Base-by-base conservation (phyloP, 1,284 basidiomycete species). In the Malassezia sympodialis region DNA sequence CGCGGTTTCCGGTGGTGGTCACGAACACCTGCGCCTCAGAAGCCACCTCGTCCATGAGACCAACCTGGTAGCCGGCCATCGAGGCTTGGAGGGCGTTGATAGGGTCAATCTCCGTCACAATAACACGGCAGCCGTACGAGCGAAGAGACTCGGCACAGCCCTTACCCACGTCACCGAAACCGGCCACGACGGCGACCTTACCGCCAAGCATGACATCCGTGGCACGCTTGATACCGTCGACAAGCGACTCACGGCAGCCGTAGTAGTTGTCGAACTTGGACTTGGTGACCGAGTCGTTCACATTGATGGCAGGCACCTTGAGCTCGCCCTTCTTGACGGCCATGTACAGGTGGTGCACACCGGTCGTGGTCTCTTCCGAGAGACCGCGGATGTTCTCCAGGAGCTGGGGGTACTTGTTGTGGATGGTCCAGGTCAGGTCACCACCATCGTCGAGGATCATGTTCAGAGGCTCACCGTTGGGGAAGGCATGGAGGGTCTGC, bases 201-300 rank as follows among this genome's bases (percentile, higher is more conserved):
- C 93, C 93, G 71, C 94, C 94, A 76, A 98, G 84, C 93, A 99
- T 99, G 77, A 99, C 90, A 78, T 99, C 93, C 69, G 93, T 99
- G 60, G 93, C 93, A 76, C 93, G 90, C 84, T 99, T 99, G 82
- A 99, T 96, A 76, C 93, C 93, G 77, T 99, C 93, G 66, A 99
- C 94, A 66, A 99, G 87, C 49, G 93, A 99, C 80, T 99, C 94
- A 74, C 94, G 88, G 81, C 93, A 99, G 34, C 64, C 63, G 61
- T 67, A 71, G 61, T 63, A 65, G 78, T 81, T 82, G 78, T 82
- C 81, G 76, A 98, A 98, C 82, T 98, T 98, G 76, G 90, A 96
- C 81, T 99, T 99, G 71, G 94, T 99, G 75, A 99, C 94, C 24
- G 93, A 96, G 80, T 96, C 75, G 69, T 76, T 68, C 77, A 99